Conservation (phyloP, 768 basidiomycete genomes). For the Serendipita indica region DNA sequence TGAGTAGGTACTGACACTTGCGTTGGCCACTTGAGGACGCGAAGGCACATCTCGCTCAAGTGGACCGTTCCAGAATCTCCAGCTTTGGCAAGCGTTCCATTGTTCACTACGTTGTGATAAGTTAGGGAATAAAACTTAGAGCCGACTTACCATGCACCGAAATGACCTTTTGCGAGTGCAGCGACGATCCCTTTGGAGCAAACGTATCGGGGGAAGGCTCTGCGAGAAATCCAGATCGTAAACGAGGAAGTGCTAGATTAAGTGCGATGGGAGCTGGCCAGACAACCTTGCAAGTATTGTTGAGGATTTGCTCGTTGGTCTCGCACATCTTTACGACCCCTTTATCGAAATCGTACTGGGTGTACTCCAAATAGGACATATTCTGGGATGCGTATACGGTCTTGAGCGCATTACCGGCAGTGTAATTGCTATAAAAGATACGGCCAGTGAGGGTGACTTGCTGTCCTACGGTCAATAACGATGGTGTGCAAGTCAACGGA, state of each 20-base stretch:
- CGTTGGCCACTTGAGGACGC: background rate
- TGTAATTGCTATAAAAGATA: background rate
- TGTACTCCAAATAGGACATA: background rate
- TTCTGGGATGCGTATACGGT: background rate
- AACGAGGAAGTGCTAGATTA: too few relatives aligned
- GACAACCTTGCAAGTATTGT: background rate
- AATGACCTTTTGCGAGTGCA: too few relatives aligned
- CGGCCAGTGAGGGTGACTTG: background rate
- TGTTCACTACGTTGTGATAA: too few relatives aligned
- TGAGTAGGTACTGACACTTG: background rate
- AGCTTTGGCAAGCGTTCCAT: background rate
- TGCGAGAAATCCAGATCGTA: too few relatives aligned
- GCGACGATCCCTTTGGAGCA: too few relatives aligned
- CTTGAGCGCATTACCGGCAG: background rate
- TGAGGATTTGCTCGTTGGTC: constrained; percentile 2
- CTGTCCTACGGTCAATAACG: background rate
- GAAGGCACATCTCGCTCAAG: background rate
- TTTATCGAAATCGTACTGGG: background rate
- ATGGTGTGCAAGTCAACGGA: background rate
- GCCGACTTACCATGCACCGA: too few relatives aligned
- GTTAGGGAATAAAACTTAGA: too few relatives aligned
- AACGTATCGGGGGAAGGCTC: too few relatives aligned
- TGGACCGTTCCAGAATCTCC: background rate
- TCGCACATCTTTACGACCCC: background rate
- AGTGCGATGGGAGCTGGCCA: background rate